phyloP scores from a whole-genome alignment of 2,329 filamentous ascomycete species.

The Cladosporium velox region DNA sequence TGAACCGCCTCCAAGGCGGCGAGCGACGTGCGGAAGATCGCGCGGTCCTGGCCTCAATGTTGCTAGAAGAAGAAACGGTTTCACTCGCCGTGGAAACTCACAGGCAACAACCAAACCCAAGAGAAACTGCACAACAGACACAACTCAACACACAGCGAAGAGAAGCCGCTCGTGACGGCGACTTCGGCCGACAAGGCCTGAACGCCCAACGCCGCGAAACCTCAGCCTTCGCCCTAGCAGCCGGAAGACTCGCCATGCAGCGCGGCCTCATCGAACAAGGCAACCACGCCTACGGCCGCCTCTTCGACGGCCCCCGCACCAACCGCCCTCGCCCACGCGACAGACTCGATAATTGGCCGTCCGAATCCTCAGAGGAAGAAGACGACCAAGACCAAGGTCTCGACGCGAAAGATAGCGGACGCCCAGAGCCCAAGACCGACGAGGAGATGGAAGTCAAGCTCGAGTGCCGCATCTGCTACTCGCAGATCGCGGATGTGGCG shows the following conservation, averaged over 20 bases:
- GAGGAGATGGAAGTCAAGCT: constrained; percentile 53
- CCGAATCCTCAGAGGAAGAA: constrained; percentile 29
- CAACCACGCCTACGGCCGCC: neutral
- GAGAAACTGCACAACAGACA: neutral
- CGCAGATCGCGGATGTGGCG: constrained; percentile 54
- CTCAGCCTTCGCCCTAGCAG: constrained; percentile 31
- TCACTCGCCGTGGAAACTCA: constrained; percentile 26
- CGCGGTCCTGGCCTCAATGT: constrained; percentile 29
- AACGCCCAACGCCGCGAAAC: constrained; percentile 33
- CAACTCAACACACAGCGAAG: constrained; percentile 19
- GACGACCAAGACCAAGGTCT: constrained; percentile 40
- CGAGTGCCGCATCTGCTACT: constrained; percentile 56
- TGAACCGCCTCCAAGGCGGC: constrained; percentile 34
- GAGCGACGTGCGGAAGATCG: constrained; percentile 28
- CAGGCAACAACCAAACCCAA: constrained; percentile 19
- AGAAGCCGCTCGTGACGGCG: constrained; percentile 31
- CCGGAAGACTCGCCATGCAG: constrained; percentile 33
- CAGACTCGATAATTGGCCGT: neutral
- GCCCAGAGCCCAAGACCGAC: constrained; percentile 51
- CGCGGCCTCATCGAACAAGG: constrained; percentile 19
- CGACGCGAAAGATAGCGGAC: constrained; percentile 48
- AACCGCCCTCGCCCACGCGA: neutral
- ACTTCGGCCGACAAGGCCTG: constrained; percentile 34
- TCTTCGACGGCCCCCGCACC: neutral
- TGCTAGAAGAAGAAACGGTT: constrained; percentile 25